A percentile compares a stretch with the other conserved stretches of the same genome.
Conservation (phyloP, 805 yeast species). For the Yamadazyma scolyti region DNA sequence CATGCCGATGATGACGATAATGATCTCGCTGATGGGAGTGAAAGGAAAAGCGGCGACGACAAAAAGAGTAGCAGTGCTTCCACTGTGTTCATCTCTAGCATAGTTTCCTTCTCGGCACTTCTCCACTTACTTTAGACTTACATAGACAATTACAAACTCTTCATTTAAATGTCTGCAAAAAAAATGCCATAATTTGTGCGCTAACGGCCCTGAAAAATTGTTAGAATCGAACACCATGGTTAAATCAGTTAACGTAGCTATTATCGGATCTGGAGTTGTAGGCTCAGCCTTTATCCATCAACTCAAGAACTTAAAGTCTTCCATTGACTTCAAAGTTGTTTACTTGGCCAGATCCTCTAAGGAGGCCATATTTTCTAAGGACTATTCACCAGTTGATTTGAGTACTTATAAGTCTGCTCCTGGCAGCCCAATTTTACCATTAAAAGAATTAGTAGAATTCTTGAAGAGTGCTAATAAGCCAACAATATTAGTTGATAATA, state of each 20-base stretch:
- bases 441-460: constrained; percentile 57
- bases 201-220: too few relatives aligned
- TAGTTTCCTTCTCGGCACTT: too few relatives aligned
- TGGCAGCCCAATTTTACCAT: constrained; percentile 46
- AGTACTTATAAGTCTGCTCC: constrained; percentile 52
- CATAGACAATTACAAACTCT: too few relatives aligned
- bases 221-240: constrained; percentile 4
- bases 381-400: constrained; percentile 69
- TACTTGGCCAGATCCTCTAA: constrained; percentile 69
- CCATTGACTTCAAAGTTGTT: constrained; percentile 71
- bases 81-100: too few relatives aligned
- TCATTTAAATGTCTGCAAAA: too few relatives aligned
- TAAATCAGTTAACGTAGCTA: constrained; percentile 40
- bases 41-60: constrained; percentile 1
- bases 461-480: constrained; percentile 69
- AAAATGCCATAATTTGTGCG: too few relatives aligned
- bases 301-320: constrained; percentile 56
- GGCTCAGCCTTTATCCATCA: constrained; percentile 90
- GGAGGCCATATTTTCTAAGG: constrained; percentile 63
- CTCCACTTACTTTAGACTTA: too few relatives aligned
- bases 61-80: constrained; percentile 2
- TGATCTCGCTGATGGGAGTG: too few relatives aligned
- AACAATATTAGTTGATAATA: constrained; percentile 87
- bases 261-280: constrained; percentile 84
- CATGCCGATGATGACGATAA: constrained; percentile 5